Conservation (phyloP, 768 basidiomycete genomes). For the Psilocybe azurescens region DNA sequence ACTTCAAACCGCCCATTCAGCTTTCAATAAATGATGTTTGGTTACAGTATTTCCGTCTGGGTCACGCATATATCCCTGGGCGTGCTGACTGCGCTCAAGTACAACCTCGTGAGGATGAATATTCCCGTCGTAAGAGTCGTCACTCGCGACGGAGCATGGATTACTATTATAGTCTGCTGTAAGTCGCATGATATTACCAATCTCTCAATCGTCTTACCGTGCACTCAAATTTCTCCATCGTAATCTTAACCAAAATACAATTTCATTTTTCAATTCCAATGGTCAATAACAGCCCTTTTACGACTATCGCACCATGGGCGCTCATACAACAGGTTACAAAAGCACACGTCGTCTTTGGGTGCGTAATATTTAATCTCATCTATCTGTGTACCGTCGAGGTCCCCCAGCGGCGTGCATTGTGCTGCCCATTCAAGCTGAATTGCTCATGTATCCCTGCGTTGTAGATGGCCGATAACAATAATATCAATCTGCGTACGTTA, state of each 20-base stretch:
- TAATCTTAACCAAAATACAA: too few relatives aligned
- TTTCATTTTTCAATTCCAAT: too few relatives aligned
- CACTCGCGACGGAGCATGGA: constrained; percentile 16
- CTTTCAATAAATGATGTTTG: background rate
- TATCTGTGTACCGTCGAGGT: too few relatives aligned
- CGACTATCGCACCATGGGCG: constrained; percentile 9
- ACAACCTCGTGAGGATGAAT: background rate
- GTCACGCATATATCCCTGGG: constrained; percentile 15
- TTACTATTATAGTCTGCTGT: constrained; percentile 13
- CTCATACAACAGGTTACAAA: constrained; percentile 6
- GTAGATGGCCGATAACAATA: constrained; percentile 12
- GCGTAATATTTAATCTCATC: background rate
- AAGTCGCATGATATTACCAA: background rate
- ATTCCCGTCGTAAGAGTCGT: constrained; percentile 15
- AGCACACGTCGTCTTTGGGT: constrained; percentile 18
- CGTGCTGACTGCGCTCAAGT: constrained; percentile 2
- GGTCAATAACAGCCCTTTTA: constrained; percentile 5
- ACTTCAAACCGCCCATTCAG: background rate
- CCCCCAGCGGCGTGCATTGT: too few relatives aligned
- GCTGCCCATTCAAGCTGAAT: too few relatives aligned
- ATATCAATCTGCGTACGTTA: constrained; percentile 10
- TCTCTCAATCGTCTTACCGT: background rate
- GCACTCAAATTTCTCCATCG: too few relatives aligned
- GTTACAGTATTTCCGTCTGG: constrained; percentile 15
- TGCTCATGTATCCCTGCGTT: background rate